Base-by-base conservation (phyloP, 345 rosid genomes). In the Zanthoxylum bungeanum region DNA sequence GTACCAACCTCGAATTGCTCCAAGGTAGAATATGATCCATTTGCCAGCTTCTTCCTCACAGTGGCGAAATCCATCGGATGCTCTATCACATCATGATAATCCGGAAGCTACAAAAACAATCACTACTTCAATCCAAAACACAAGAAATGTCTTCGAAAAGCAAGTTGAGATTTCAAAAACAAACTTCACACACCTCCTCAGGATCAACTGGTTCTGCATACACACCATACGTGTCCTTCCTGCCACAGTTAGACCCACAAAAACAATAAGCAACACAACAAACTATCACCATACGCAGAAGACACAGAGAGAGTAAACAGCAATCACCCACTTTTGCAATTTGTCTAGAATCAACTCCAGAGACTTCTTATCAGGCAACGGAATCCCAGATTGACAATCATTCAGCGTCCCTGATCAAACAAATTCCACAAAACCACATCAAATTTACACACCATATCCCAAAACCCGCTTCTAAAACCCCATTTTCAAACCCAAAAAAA, bases 141-240 rank as follows among this genome's bases (percentile, higher is more conserved):
- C 25, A 75, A 59, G 22, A 14, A 44, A 65, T 31, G 19, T 78
- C 53, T 31, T 70, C n/a, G 53, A 6, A 31, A 2, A 59, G 60
- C 16, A 55, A 69, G 59, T 31, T 55, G 46, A 14, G 60, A 21
- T 25, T 37, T 40, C 34, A 22, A 33, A 25, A 56, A 58, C 27
- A 53, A 76, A 68, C 31, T 65, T 44, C 64, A 66, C 73, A 51
- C 63, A 91, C 97, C 98, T 92, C 98, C 72, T 92, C 97, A 30
- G 91, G 91, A 83, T 94, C 97, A 82, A 90, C 98, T 0, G 97
- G 97, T 69, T 94, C 98, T 0, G 97, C 88, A 80, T 88, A 94
- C 16, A 94, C 98, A 36, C 98, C 98, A 71, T 92, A 94, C 0
- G 82, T 86, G 79, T 94, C 98, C 81, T 92, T 94, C 97, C 98